phyloP scores from a whole-genome alignment of 2,329 filamentous ascomycete genomes.

The Sordariomycetes sp. region DNA sequence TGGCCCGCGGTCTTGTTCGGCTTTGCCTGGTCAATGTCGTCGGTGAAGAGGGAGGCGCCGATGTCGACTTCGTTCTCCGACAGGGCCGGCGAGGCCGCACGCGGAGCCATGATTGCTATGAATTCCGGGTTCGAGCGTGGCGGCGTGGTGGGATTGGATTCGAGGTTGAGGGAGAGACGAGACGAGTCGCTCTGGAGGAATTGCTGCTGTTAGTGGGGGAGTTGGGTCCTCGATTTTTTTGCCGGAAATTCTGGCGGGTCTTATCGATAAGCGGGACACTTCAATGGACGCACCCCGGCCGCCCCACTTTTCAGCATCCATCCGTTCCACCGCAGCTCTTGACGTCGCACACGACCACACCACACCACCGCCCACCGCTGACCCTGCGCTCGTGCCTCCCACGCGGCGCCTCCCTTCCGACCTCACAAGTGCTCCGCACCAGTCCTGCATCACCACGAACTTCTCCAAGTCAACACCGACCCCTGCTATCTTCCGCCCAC shows the following conservation, averaged over 20 bases:
- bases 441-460: neutral
- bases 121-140: constrained; percentile 6
- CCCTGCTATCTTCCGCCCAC: neutral
- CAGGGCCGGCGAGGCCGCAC: constrained; percentile 66
- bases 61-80: constrained; percentile 94
- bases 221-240: neutral
- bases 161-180: neutral
- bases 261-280: constrained; percentile 21
- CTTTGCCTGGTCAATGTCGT: constrained; percentile 34
- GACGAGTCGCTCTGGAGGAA: neutral
- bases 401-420: neutral
- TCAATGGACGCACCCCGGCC: neutral
- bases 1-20: constrained; percentile 20
- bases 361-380: no score
- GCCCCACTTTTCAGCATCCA: constrained; percentile 1
- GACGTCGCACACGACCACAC: no score
- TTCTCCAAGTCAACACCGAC: neutral
- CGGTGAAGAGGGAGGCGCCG: constrained; percentile 62
- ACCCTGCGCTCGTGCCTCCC: neutral
- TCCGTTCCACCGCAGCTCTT: neutral
- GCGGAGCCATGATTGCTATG: constrained; percentile 48
- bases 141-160: neutral
- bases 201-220: neutral
- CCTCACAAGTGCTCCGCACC: neutral
- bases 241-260: constrained; percentile 14